phyloP scores from a whole-genome alignment of 768 basidiomycete genomes.

The Suillus cothurnatus region DNA sequence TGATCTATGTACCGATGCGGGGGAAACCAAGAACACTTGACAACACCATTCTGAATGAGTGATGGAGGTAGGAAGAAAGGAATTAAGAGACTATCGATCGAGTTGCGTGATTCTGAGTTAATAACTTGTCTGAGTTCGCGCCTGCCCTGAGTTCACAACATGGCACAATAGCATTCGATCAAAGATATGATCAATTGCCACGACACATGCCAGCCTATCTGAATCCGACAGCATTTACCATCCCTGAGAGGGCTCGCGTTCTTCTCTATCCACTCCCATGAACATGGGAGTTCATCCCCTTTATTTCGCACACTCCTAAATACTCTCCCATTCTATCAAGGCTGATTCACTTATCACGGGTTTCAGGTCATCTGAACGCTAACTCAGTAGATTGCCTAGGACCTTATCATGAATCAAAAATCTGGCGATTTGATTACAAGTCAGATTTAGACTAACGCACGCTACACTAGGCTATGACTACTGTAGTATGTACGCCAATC shows the following conservation, averaged over 20 bases:
- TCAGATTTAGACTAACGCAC: neutral
- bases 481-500: neutral
- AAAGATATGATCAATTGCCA: constrained; percentile 21
- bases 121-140: constrained; percentile 7
- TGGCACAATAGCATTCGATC: constrained; percentile 11
- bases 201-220: neutral
- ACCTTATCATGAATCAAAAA: neutral
- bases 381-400: neutral
- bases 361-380: neutral
- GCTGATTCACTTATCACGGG: neutral
- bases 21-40: constrained; percentile 93
- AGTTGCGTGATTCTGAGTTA: constrained; percentile 31
- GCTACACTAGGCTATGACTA: neutral
- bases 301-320: constrained; percentile 13
- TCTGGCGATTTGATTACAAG: neutral
- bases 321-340: constrained; percentile 4
- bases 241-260: neutral
- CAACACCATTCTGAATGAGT: constrained; percentile 56
- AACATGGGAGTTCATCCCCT: constrained; percentile 22
- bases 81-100: constrained; percentile 11
- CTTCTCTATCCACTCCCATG: constrained; percentile 12
- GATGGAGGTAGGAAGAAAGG: constrained; percentile 18
- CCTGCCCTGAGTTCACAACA: constrained; percentile 37
- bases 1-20: constrained; percentile 65
- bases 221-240: neutral